phyloP scores from a whole-genome alignment of 202 grass and related monocot genomes.

The Schoenoplectus tabernaemontani region DNA sequence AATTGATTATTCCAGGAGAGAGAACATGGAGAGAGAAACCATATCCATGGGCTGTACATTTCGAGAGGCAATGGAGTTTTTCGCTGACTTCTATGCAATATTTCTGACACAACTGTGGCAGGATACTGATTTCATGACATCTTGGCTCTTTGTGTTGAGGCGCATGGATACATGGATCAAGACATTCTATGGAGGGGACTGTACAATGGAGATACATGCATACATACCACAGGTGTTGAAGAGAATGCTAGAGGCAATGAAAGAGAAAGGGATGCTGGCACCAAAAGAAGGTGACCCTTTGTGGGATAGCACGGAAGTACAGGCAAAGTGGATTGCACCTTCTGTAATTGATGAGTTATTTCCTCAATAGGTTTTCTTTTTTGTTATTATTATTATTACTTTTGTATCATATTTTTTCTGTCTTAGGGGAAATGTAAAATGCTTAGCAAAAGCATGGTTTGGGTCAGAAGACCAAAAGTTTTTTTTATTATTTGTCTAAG shows the following conservation, averaged over 20 bases:
- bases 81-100: constrained; percentile 54
- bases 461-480: too few relatives aligned
- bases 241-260: constrained; percentile 80
- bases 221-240: constrained; percentile 63
- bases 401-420: neutral
- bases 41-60: constrained; percentile 78
- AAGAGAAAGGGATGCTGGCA: constrained; percentile 61
- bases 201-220: constrained; percentile 45
- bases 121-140: constrained; percentile 61
- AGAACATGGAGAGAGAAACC: constrained; percentile 11
- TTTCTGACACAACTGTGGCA: constrained; percentile 30
- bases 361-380: constrained; percentile 31
- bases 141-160: constrained; percentile 81
- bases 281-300: constrained; percentile 54
- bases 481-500: neutral
- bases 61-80: constrained; percentile 42
- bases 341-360: constrained; percentile 75
- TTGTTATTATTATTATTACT: neutral
- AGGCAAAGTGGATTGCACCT: constrained; percentile 91
- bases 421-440: too few relatives aligned
- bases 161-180: constrained; percentile 95
- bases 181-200: constrained; percentile 41
- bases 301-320: constrained; percentile 84
- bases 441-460: too few relatives aligned
- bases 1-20: constrained; percentile 69